These are phyloP conservation scores for Trichophyton benhamiae DNA, from an alignment of 2,329 filamentous ascomycete genomes.

Conservation along the genomic window DNA sequence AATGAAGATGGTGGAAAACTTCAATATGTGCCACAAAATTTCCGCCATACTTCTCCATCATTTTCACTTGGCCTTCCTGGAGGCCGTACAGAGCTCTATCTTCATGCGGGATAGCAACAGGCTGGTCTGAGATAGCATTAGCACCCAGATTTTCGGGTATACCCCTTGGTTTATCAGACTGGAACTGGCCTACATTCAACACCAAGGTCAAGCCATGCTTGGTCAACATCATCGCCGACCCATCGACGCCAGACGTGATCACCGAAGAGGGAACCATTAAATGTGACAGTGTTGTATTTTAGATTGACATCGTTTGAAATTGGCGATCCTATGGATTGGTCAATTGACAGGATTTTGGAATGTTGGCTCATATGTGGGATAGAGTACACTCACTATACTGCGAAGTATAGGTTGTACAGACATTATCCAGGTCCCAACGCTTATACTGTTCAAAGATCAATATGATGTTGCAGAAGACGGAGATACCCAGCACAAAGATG, in stretches of 20 bases:
- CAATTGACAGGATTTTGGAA: background rate
- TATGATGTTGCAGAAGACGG: conserved; percentile 13
- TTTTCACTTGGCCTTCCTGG: conserved; percentile 43
- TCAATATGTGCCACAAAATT: conserved; percentile 11
- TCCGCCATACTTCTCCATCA: conserved; percentile 41
- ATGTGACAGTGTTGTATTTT: conserved; percentile 32
- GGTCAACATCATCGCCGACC: conserved; percentile 43
- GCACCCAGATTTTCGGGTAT: background rate
- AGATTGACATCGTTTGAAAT: conserved; percentile 32
- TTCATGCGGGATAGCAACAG: conserved; percentile 38
- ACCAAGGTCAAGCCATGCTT: conserved; percentile 44
- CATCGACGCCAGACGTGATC: conserved; percentile 42
- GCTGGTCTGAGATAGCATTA: conserved; percentile 27
- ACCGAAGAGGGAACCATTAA: conserved; percentile 47
- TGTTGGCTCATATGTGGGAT: no score
- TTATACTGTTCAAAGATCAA: conserved; percentile 8
- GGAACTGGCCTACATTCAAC: conserved; percentile 35
- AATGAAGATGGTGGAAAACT: conserved; percentile 18
- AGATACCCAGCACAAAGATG: conserved; percentile 7
- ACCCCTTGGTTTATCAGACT: no score
- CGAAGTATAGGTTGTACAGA: conserved; percentile 10
- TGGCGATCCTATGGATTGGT: conserved; percentile 15
- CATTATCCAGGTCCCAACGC: conserved; percentile 4
- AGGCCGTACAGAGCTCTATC: conserved; percentile 42
- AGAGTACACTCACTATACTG: conserved; percentile 6